Evolutionary conservation across 2,329 filamentous ascomycete genomes (phyloP).

Genomic region (Curvularia spicifera): DNA sequence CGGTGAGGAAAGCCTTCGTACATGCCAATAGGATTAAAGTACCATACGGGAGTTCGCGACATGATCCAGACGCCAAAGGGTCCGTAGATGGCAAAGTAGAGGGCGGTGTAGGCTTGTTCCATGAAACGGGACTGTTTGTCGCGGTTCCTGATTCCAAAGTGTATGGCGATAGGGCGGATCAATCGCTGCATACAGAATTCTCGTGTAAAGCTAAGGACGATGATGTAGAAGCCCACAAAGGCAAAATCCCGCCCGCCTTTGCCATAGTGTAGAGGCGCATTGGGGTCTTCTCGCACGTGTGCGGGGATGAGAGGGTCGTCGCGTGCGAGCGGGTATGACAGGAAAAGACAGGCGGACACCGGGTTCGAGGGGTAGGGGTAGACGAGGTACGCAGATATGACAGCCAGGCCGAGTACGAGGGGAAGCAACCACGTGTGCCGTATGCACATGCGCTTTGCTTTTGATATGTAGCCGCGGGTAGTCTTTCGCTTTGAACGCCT

Average conservation of each 20-base stretch:
- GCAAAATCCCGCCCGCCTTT: conserved; percentile 88
- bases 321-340: conserved; percentile 78
- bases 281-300: conserved; percentile 46
- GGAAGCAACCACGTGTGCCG: conserved; percentile 71
- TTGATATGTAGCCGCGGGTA: conserved; percentile 53
- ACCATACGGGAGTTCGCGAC: conserved; percentile 90
- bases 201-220: conserved; percentile 89
- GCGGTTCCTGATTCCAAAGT: conserved; percentile 71
- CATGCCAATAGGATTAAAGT: conserved; percentile 91
- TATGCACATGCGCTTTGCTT: conserved; percentile 55
- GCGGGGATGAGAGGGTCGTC: conserved; percentile 41
- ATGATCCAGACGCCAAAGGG: conserved; percentile 90
- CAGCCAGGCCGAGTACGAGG: conserved; percentile 68
- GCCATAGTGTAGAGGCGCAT: conserved; percentile 70
- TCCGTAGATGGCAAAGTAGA: conserved; percentile 85
- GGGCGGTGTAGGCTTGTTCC: conserved; percentile 93
- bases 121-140: conserved; percentile 90
- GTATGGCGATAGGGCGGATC: conserved; percentile 75
- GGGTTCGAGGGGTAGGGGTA: conserved; percentile 81
- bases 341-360: conserved; percentile 81
- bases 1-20: conserved; percentile 87
- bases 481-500: conserved; percentile 56
- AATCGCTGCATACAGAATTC: conserved; percentile 96
- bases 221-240: conserved; percentile 86
- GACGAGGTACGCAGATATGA: conserved; percentile 72